Conservation (phyloP, 192 early-diverging fungal species). For the Backusella liffmaniae region DNA sequence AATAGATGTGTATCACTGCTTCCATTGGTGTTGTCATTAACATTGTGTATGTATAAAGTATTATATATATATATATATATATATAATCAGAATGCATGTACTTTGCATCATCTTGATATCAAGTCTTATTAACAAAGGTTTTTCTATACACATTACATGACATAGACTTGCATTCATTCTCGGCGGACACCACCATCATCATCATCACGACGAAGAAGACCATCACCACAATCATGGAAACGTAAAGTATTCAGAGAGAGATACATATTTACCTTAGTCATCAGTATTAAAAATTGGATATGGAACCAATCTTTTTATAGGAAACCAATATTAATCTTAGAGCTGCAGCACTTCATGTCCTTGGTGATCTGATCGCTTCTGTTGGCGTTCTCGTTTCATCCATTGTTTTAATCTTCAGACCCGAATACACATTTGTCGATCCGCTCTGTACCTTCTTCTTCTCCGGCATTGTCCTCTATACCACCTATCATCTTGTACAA, state of each 20-base stretch:
- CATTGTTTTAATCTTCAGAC: slow-evolving; percentile 60
- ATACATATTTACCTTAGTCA: too few relatives aligned
- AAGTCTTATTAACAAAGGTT: background rate
- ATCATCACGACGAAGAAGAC: slow-evolving; percentile 31
- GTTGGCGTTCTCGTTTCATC: slow-evolving; percentile 77
- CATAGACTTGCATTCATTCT: slow-evolving; percentile 53
- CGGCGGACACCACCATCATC: slow-evolving; percentile 53
- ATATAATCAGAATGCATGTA: background rate
- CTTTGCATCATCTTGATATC: background rate
- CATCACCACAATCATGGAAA: slow-evolving; percentile 31
- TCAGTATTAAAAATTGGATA: background rate
- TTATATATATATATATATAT: background rate
- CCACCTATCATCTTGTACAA: slow-evolving; percentile 66
- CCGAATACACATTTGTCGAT: slow-evolving; percentile 62
- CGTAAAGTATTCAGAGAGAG: background rate
- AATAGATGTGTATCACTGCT: slow-evolving; percentile 66
- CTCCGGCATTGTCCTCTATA: slow-evolving; percentile 69
- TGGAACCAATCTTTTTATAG: background rate
- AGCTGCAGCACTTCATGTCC: slow-evolving; percentile 75
- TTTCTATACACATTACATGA: background rate
- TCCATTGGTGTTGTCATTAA: slow-evolving; percentile 75
- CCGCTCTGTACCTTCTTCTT: slow-evolving; percentile 84
- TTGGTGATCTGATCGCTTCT: slow-evolving; percentile 77
- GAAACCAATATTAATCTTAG: slow-evolving; percentile 64
- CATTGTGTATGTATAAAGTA: slow-evolving; percentile 53